Base-by-base conservation (phyloP, 257 asterid species). In the Cinchona pubescens region DNA sequence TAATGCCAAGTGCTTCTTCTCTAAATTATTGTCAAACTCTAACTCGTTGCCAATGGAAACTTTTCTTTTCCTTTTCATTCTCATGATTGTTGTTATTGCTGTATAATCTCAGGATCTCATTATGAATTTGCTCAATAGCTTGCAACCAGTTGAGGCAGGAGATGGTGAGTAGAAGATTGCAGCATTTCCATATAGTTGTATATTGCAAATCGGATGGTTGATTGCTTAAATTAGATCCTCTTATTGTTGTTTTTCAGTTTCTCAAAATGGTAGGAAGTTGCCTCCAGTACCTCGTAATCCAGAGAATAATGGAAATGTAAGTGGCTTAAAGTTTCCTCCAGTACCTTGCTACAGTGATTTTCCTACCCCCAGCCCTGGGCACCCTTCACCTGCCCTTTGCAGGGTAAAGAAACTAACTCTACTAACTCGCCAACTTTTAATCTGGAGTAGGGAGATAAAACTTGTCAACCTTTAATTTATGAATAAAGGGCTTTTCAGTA, bases 261-360 rank as follows among this genome's bases (percentile, higher is more conserved):
- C 90, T 79, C 94, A 86, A 80, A 89, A 91, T 85, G 93, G n/a
- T n/a, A n/a, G 96, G 81, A 91, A 85, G 72, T 79, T 90, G 75
- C 91, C 93, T 81, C 95, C 91, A 46, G 73, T 88, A 71, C 94
- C 89, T 72, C 88, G 89, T 74, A 87, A 81, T 66, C 78, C 86
- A 53, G 98, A 95, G 83, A 87, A 71, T 79, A 95, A 95, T 79
- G 99, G 96, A 89, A 83, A 74, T 49, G 99, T 94, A 86, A 85
- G 99, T 80, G 53, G 70, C 83, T 53, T 78, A 45, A 49, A n/a
- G n/a, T 14, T 9, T 2, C 30, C 29, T 42, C 53, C 25, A 19
- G 59, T 51, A 19, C 59, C 27, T 48, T 21, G 29, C 59, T 72
- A 40, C 27, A 60, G 35, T 30, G 42, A 9, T 19, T 51, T 51